Evolutionary conservation across 2,329 filamentous ascomycete genomes (phyloP).

Genomic region (Penicillium italicum): DNA sequence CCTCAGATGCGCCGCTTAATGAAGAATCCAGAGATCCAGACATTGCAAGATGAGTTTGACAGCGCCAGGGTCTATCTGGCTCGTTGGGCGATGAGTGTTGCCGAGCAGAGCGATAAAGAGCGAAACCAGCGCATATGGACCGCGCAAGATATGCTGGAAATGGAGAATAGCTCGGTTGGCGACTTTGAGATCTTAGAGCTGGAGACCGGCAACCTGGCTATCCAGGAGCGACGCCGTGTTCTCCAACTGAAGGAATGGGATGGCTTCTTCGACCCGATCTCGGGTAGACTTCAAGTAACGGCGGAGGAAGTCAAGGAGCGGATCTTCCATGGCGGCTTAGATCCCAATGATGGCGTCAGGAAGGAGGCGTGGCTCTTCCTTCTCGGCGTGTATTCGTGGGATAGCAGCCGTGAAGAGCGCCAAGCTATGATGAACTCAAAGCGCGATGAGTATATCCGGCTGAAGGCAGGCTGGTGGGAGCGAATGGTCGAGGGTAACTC

Average conservation of each 20-base stretch:
- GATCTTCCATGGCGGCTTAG: constrained; percentile 91
- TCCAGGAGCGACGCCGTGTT: constrained; percentile 72
- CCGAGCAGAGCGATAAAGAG: constrained; percentile 91
- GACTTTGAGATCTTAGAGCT: constrained; percentile 91
- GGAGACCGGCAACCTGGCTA: constrained; percentile 66
- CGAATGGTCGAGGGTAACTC: constrained; percentile 77
- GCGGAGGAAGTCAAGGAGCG: constrained; percentile 92
- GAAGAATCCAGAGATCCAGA: constrained; percentile 90
- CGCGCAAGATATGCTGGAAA: constrained; percentile 83
- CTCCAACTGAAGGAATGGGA: constrained; percentile 86
- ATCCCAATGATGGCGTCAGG: constrained; percentile 82
- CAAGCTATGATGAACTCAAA: constrained; percentile 78
- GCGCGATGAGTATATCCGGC: constrained; percentile 85
- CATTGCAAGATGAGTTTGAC: constrained; percentile 93
- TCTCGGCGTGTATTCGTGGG: constrained; percentile 88
- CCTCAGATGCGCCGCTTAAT: constrained; percentile 82
- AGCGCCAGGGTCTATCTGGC: constrained; percentile 91
- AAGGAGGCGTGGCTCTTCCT: constrained; percentile 97
- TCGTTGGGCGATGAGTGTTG: constrained; percentile 97
- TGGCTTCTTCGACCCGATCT: constrained; percentile 74
- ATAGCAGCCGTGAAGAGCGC: constrained; percentile 81
- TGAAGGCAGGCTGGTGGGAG: constrained; percentile 98
- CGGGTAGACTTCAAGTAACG: constrained; percentile 73
- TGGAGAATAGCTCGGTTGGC: constrained; percentile 91
- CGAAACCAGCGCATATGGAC: constrained; percentile 86